Evolutionary conservation across 129 eudicot genomes (phyloP), one percentile per base, ranked within the genome.

Genomic region (Calendula officinalis): DNA sequence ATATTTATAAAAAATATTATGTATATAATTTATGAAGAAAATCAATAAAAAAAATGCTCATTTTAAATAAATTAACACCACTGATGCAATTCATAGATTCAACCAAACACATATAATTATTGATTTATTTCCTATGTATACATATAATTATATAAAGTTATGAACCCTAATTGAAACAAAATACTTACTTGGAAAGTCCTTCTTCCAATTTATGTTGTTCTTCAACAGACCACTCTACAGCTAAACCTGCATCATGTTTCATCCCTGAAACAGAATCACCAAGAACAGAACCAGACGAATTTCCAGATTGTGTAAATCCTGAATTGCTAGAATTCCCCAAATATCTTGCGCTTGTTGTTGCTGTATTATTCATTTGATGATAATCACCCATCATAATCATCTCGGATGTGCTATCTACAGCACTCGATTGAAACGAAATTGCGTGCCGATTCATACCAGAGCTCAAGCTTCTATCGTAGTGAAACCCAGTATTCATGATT

Each of bases 141-240:
- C 41, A 32, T 30, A 15, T 8, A 3, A 54, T 32, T 11, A n/a
- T n/a, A n/a, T 8, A 39, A 39, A 5, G 43, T 11, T 45, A 45
- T 11, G 50, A 45, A 1, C 50, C 5, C 50, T 45, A 63, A 35
- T 60, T 50, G 62, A 68, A 74, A 54, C 13, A 70, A 56, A 57
- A 66, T 0, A 87, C 94, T 64, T 75, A 87, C 97, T 70, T 87
- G 82, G 75, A 72, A 73, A 91, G 90, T 39, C 95, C 97, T 81
- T 91, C 97, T 62, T 91, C 90, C 82, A 91, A 68, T 67, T 69
- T 84, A 81, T 66, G 82, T 75, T 91, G 95, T 65, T 91, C 97
- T 55, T 84, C 94, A 48, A 73, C 74, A 34, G 95, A 79, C 97
- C 97, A 91, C 78, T 91, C 95, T 0, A 77, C 95, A 11, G 84